Percentiles rank a stretch among this genome's conserved stretches.
Evolutionary conservation across 768 basidiomycete genomes (phyloP).

Genomic region (Tulasnella sp.): DNA sequence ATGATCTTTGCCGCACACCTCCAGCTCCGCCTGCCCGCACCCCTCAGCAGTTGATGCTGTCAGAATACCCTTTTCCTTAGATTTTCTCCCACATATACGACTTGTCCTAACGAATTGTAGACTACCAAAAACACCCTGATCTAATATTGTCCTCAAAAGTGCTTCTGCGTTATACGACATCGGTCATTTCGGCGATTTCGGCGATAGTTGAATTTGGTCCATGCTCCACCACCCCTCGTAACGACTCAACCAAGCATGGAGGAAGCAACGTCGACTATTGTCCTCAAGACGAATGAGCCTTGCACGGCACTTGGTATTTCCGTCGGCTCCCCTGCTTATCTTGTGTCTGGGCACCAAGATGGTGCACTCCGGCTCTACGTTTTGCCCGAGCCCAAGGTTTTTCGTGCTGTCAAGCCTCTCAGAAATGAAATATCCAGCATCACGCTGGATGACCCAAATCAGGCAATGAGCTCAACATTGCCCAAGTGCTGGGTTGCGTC

Average conservation of each 20-base stretch:
- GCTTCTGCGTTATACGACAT: no score
- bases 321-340: not conserved
- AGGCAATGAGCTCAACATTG: constrained; percentile 32
- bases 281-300: not conserved
- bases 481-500: constrained; percentile 48
- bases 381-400: constrained; percentile 44
- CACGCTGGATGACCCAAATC: constrained; percentile 35
- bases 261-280: not conserved
- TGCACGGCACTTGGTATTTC: constrained; percentile 8
- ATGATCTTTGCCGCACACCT: no score
- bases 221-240: no score
- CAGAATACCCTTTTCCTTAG: no score
- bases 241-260: not conserved
- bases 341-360: constrained; percentile 37
- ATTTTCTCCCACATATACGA: no score
- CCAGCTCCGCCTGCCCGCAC: no score
- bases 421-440: constrained; percentile 53
- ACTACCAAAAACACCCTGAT: no score
- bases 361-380: constrained; percentile 57
- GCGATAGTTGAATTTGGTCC: no score
- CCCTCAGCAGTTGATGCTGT: no score
- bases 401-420: constrained; percentile 49
- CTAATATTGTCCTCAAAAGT: no score
- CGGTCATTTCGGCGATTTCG: no score
- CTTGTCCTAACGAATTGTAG: no score